A percentile compares a stretch with the other conserved stretches of the same genome.
phyloP scores from a whole-genome alignment of 768 basidiomycete genomes.

The Kwoniella sp. region DNA sequence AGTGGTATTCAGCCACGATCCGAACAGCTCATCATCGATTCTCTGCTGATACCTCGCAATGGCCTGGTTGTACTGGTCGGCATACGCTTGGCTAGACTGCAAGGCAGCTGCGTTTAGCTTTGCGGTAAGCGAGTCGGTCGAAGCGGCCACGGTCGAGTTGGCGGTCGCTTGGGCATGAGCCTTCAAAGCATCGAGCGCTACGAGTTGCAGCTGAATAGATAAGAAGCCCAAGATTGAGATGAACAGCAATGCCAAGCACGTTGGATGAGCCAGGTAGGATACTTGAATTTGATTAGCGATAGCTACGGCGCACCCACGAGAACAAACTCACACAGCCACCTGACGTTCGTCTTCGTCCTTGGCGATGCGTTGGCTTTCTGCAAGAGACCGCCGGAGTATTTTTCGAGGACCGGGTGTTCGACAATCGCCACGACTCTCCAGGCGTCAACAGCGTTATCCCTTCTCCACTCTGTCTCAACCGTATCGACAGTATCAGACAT shows the following conservation, averaged over 20 bases:
- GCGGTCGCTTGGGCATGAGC: conserved; percentile 64
- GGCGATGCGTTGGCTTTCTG: conserved; percentile 18
- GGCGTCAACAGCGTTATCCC: conserved; percentile 30
- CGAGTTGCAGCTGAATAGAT: conserved; percentile 78
- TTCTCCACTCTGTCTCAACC: conserved; percentile 33
- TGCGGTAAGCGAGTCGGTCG: conserved; percentile 35
- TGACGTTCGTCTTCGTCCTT: conserved; percentile 61
- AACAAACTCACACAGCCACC: conserved; percentile 69
- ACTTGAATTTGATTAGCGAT: conserved; percentile 43
- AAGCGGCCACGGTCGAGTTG: conserved; percentile 59
- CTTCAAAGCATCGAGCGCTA: conserved; percentile 70
- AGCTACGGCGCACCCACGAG: too few relatives aligned
- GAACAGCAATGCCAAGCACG: conserved; percentile 82
- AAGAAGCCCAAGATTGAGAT: conserved; percentile 88
- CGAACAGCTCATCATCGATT: conserved; percentile 82
- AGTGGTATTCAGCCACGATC: conserved; percentile 82
- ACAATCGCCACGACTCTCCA: conserved; percentile 46
- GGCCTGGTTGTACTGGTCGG: conserved; percentile 67
- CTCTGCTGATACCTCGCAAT: conserved; percentile 66
- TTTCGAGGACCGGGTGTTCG: conserved; percentile 47
- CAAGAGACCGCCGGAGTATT: conserved; percentile 32
- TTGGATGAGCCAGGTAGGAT: conserved; percentile 84
- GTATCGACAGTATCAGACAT: conserved; percentile 38
- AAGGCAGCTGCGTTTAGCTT: conserved; percentile 79
- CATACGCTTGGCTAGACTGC: conserved; percentile 72